phyloP scores from a whole-genome alignment of 495 filamentous ascomycete genomes.

The Cenococcum geophilum region DNA sequence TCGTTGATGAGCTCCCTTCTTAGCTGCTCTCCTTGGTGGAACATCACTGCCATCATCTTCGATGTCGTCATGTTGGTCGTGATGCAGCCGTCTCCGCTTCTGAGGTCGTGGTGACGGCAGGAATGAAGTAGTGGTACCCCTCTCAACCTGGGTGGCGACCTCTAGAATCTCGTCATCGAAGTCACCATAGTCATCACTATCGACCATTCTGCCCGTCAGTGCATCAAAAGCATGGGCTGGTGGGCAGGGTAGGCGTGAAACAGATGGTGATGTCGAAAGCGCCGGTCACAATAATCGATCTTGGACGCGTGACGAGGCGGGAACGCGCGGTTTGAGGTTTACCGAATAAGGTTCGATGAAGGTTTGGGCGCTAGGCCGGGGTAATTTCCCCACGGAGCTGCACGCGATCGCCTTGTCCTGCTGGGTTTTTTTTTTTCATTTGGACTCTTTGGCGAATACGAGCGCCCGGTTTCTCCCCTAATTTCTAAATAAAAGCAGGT shows the following conservation, averaged over 20 bases:
- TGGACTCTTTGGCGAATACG: neutral
- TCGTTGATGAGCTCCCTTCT: neutral
- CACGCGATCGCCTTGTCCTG: neutral
- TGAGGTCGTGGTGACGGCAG: conserved; percentile 19
- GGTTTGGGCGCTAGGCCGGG: neutral
- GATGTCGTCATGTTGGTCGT: neutral
- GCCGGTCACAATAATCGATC: neutral
- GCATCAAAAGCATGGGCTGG: neutral
- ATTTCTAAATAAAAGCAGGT: too few species aligned
- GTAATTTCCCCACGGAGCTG: neutral
- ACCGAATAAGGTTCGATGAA: neutral
- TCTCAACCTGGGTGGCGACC: conserved; percentile 35
- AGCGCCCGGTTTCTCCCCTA: neutral
- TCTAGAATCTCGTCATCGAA: conserved; percentile 35
- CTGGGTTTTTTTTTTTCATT: neutral
- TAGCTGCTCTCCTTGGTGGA: conserved; percentile 4
- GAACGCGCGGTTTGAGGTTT: neutral
- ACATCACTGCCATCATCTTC: conserved; percentile 4
- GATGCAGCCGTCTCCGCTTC: conserved; percentile 23
- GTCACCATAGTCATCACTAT: conserved; percentile 36
- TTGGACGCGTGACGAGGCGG: neutral
- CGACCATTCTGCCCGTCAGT: conserved; percentile 19
- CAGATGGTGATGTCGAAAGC: too few species aligned
- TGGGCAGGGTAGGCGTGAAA: too few species aligned
- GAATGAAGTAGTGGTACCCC: conserved; percentile 20